A percentile compares a stretch with the other conserved stretches of the same genome.
Evolutionary conservation across 202 grass and related monocot species (phyloP).

Genomic region (Musa balbisiana): DNA sequence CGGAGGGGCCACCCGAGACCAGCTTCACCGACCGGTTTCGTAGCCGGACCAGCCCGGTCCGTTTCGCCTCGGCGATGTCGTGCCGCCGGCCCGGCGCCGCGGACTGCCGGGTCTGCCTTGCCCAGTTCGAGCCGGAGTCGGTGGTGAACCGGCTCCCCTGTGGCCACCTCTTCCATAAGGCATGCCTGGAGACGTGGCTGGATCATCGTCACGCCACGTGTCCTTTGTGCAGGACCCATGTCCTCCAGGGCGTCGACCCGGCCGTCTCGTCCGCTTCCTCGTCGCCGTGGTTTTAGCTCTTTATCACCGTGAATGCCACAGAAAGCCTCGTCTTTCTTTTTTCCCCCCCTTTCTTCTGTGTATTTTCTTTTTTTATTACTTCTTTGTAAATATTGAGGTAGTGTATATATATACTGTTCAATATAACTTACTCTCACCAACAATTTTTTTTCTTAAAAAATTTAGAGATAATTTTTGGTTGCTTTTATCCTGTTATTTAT

Average conservation of each 20-base stretch:
- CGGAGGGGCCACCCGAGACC: slow-evolving; percentile 7
- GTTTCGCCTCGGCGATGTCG: slow-evolving; percentile 26
- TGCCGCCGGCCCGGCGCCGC: not conserved
- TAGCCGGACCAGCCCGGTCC: slow-evolving; percentile 39
- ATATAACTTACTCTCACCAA: too few relatives aligned
- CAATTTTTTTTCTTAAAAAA: too few relatives aligned
- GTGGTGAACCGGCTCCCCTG: slow-evolving; percentile 70
- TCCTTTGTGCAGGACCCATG: slow-evolving; percentile 58
- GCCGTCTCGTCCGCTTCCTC: not conserved
- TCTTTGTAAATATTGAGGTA: too few relatives aligned
- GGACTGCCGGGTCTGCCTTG: slow-evolving; percentile 66
- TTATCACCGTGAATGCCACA: not conserved
- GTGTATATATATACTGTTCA: too few relatives aligned
- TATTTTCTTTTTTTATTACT: too few relatives aligned
- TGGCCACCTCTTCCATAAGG: slow-evolving; percentile 73
- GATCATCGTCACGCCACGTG: slow-evolving; percentile 68
- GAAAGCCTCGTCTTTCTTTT: too few relatives aligned
- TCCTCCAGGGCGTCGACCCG: slow-evolving; percentile 19
- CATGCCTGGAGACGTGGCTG: slow-evolving; percentile 70
- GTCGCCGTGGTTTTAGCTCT: not conserved
- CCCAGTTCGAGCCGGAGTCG: slow-evolving; percentile 53
- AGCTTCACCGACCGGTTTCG: slow-evolving; percentile 57
- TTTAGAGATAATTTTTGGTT: too few relatives aligned
- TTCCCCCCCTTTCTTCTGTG: too few relatives aligned
- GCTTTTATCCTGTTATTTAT: too few relatives aligned